Conservation (phyloP, 306 rosid genomes). For the Ormosia emarginata region DNA sequence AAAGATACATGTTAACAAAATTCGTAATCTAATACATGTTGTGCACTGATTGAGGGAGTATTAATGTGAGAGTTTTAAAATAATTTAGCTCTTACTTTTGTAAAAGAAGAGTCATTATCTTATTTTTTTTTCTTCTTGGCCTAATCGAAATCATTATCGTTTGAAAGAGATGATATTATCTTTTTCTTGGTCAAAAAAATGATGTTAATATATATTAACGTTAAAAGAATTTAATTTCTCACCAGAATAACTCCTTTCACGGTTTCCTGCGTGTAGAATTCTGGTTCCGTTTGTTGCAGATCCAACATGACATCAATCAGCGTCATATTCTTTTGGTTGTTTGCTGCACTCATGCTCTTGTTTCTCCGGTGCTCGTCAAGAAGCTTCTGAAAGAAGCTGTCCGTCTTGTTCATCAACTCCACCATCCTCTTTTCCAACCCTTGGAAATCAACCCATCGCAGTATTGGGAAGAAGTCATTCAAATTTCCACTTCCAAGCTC, state of each 20-base stretch:
- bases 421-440: conserved; percentile 30
- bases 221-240: not conserved
- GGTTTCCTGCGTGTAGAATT: conserved; percentile 19
- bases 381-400: conserved; percentile 26
- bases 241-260: conserved; percentile 35
- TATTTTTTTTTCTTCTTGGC: too few species aligned
- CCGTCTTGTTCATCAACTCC: conserved; percentile 11
- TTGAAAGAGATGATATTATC: too few species aligned
- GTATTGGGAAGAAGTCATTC: conserved; percentile 33
- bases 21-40: too few species aligned
- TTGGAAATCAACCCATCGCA: conserved; percentile 25
- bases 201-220: too few species aligned
- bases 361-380: conserved; percentile 15
- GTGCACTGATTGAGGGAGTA: too few species aligned
- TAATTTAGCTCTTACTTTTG: too few species aligned
- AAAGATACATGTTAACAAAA: too few species aligned
- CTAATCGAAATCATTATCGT: too few species aligned
- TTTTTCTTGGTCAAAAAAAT: too few species aligned
- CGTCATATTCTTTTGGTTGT: not conserved
- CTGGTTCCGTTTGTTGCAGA: conserved; percentile 15
- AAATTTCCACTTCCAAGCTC: not conserved
- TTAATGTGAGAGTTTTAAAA: too few species aligned
- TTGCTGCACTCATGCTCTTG: not conserved
- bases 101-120: too few species aligned
- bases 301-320: conserved; percentile 26